Conservation (phyloP, 2,329 filamentous ascomycete species). For the Rutstroemia sp. region DNA sequence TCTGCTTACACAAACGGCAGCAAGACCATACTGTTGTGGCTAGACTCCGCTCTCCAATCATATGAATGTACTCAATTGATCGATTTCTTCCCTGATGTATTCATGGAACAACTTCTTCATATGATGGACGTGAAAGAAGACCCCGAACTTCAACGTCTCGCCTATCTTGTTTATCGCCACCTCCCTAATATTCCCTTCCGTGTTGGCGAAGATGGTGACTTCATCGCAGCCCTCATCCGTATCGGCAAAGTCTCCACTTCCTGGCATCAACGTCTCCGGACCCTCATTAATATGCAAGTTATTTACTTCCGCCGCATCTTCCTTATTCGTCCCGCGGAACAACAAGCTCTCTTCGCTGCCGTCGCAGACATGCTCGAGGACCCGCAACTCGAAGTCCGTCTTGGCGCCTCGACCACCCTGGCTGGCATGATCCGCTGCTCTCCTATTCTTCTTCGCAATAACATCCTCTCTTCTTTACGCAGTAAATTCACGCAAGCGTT, state of each 20-base stretch:
- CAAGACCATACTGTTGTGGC: conserved; percentile 93
- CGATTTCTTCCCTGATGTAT: conserved; percentile 80
- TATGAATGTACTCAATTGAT: conserved; percentile 89
- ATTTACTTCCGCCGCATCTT: conserved; percentile 97
- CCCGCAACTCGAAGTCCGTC: conserved; percentile 84
- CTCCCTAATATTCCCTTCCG: conserved; percentile 92
- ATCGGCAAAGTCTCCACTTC: conserved; percentile 78
- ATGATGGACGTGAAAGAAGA: conserved; percentile 99
- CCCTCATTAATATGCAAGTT: conserved; percentile 97
- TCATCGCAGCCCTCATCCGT: conserved; percentile 78
- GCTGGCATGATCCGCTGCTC: conserved; percentile 98
- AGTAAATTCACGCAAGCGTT: conserved; percentile 72
- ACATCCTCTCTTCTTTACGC: conserved; percentile 69
- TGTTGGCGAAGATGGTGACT: conserved; percentile 73
- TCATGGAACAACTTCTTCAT: conserved; percentile 89
- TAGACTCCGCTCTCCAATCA: conserved; percentile 83
- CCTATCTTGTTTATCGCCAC: conserved; percentile 95
- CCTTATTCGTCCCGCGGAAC: conserved; percentile 66
- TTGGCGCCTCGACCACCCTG: conserved; percentile 84
- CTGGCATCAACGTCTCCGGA: conserved; percentile 92
- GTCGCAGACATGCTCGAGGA: conserved; percentile 96
- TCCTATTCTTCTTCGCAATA: conserved; percentile 68
- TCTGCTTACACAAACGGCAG: conserved; percentile 92
- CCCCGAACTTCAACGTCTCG: conserved; percentile 85
- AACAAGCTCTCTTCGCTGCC: conserved; percentile 76